Base-by-base conservation (phyloP, 805 yeast species). In the Wickerhamiella slavikovae region DNA sequence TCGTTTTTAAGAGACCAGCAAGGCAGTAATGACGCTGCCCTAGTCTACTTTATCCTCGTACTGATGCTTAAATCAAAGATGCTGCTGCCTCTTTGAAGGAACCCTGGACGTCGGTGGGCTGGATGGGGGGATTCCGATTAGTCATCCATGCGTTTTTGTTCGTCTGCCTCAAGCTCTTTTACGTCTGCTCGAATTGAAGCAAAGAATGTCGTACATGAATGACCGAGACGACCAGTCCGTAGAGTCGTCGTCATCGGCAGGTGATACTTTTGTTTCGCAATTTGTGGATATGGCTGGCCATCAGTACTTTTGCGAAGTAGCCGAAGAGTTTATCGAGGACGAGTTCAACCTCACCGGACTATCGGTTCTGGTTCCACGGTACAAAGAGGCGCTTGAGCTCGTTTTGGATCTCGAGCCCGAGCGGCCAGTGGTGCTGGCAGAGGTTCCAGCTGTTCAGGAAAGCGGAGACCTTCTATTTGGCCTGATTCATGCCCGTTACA, bases 321-420 rank as follows among this genome's bases (percentile, higher is more conserved):
- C 82, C 1, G 80, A 77, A 28, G 94, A 80, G 29, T 89, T 82
- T 51, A 79, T 89, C 36, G 95, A 83, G 43, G 98, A 89, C 52
- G 96, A 89, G 41, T 89, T 89, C 62, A 89, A 89, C 48, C 62
- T 89, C 44, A 83, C 96, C 1, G 95, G 96, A 1, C 61, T 89
- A 30, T 63, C 75, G 19, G 65, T 72, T 39, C 69, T 77, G 34
- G 93, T 89, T 7, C 93, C 95, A 3, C 78, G 72, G 48, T 89
- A 83, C 51, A 60, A 85, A 44, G 93, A 82, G 46, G 93, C 96
- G 2, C 56, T 85, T 37, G 94, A 85, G 52, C 64, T 85, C 41
- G 79, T 89, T 35, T 58, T 85, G 38, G 98, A 85, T 51, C 64
- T 80, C 38, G 95, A 77, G 47, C 71, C 68, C 24, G 49, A 48